Evolutionary conservation across 768 basidiomycete genomes (phyloP), one percentile per base, ranked within the genome.

Genomic region (Dentipellis sp.): DNA sequence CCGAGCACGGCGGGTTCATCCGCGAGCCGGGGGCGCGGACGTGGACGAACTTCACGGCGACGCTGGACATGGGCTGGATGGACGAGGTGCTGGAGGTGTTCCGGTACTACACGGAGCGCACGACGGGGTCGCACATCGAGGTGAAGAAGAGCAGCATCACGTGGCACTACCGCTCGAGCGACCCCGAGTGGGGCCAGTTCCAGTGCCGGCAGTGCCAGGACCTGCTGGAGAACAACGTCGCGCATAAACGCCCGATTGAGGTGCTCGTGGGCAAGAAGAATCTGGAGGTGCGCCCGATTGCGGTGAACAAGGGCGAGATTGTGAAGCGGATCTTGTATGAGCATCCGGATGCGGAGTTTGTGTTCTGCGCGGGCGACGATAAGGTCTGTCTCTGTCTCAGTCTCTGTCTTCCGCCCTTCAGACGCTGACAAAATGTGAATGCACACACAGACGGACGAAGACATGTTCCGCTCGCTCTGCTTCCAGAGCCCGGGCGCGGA

Each of bases 221-320:
- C 69, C 72, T 98, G 62, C 75, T 98, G 51, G 94, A 98, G 78
- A 94, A 92, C 70, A 95, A 92, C 66, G 69, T 99, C 60, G 91
- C 86, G 45, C 85, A 91, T 62, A 91, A 94, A 69, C 79, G 94
- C 50, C 94, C 95, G 7, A 97, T 99, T 58, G 95, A 99, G 72
- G 93, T 97, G 4, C 83, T 97, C 52, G 88, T 95, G 34, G 95
- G 95, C 17, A 99, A 99, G 78, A 97, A 97, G 83, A 97, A 97
- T 69, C 77, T 99, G 46, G 95, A 99, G 74, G 94, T 97, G 19
- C 83, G 95, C 58, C 95, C 94, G 4, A 78, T 94, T 35, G 93
- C 94, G 1, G 84, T 97, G 58, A 97, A 97, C 80, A 98, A 99
- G 82, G 95, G 95, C 53, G 95, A 98, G 75, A 97, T 98, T 65